These are phyloP conservation scores for Dictyostelium brefeldianum DNA, from an alignment of 78 protist species.

Conservation along the genomic window DNA sequence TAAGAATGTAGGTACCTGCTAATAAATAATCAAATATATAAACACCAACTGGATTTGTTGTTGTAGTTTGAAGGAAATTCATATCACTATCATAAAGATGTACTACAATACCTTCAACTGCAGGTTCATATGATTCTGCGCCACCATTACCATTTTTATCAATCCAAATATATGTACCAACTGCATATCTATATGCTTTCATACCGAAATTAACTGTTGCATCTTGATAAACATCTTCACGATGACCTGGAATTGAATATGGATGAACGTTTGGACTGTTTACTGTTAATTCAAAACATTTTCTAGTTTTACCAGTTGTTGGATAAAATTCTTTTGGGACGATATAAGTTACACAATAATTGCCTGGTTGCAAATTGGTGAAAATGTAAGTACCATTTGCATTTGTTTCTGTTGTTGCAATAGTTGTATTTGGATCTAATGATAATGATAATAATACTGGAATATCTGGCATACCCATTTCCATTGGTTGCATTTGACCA, in stretches of 20 bases:
- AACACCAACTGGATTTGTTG: constrained; percentile 32
- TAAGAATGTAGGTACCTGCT: neutral
- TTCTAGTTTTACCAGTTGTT: neutral
- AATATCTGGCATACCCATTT: constrained; percentile 9
- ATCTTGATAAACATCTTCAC: constrained; percentile 12
- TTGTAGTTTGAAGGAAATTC: neutral
- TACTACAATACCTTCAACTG: neutral
- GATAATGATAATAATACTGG: neutral
- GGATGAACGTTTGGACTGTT: neutral
- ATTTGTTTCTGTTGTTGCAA: neutral
- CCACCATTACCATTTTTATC: constrained; percentile 58
- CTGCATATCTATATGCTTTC: neutral
- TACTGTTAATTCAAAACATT: neutral
- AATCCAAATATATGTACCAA: constrained; percentile 33
- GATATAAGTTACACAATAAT: neutral
- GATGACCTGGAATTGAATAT: neutral
- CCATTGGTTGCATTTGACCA: constrained; percentile 17
- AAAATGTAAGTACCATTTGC: constrained; percentile 19
- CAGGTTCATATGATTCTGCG: constrained; percentile 34
- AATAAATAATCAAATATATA: constrained; percentile 21
- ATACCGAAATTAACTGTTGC: constrained; percentile 29
- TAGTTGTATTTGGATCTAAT: neutral
- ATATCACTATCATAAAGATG: neutral
- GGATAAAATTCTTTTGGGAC: neutral
- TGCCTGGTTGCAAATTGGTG: neutral